Percentiles rank a stretch among this genome's conserved stretches.
Conservation (phyloP, 1,284 basidiomycete genomes). For the Tilletia indica region DNA sequence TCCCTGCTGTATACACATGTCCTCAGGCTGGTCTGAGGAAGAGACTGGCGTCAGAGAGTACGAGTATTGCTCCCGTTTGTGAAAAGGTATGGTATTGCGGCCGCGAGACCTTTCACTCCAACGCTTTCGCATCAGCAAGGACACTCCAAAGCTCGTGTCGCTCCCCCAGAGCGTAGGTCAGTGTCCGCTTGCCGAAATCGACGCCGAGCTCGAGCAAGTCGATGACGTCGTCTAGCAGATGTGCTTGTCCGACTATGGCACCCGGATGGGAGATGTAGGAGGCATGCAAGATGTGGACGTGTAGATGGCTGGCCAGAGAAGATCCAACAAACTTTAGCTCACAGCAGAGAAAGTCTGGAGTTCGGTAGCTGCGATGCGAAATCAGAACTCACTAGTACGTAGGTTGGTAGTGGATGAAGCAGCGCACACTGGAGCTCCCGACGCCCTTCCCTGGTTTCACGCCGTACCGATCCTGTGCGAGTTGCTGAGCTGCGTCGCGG, state of each 20-base stretch:
- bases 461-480: constrained; percentile 67
- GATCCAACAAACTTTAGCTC: not conserved
- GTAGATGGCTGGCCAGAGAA: constrained; percentile 71
- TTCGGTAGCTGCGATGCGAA: no score
- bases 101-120: no score
- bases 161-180: constrained; percentile 78
- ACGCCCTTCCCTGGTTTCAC: constrained; percentile 57
- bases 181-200: constrained; percentile 67
- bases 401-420: constrained; percentile 93
- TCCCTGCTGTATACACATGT: no score
- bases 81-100: no score
- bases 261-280: constrained; percentile 46
- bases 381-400: constrained; percentile 74
- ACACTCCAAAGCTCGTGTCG: constrained; percentile 63
- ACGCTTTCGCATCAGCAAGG: no score
- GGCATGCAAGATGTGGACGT: constrained; percentile 81
- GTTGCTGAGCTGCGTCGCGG: constrained; percentile 61
- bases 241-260: constrained; percentile 77
- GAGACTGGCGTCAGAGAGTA: no score
- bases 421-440: constrained; percentile 60
- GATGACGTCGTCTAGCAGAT: constrained; percentile 88
- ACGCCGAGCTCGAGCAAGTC: constrained; percentile 64
- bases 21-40: no score
- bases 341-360: no score
- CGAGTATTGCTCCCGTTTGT: no score